These are phyloP conservation scores for Candida sakaeoensis DNA, from an alignment of 805 yeast genomes.

Conservation along the genomic window DNA sequence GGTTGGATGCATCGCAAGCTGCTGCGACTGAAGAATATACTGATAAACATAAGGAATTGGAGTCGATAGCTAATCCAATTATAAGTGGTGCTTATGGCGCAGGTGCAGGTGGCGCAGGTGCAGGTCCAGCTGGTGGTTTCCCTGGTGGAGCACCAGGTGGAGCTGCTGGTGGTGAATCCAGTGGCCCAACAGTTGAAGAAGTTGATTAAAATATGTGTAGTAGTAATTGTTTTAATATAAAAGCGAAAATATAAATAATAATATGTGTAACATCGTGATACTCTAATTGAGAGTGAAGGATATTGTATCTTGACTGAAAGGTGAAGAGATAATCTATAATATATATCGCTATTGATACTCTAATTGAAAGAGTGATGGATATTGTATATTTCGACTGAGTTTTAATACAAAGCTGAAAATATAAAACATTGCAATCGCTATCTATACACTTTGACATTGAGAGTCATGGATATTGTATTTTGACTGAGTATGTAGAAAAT, in stretches of 20 bases:
- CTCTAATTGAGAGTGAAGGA: no score
- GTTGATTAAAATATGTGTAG: constrained; percentile 6
- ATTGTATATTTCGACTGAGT: no score
- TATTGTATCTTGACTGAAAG: no score
- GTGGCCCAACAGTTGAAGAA: constrained; percentile 31
- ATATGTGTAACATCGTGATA: neutral
- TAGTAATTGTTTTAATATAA: neutral
- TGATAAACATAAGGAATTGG: constrained; percentile 40
- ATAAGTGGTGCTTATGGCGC: constrained; percentile 33
- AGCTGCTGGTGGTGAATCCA: constrained; percentile 24
- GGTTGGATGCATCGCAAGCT: constrained; percentile 38
- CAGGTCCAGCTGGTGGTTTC: constrained; percentile 27
- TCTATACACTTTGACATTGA: no score
- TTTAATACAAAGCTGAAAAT: no score
- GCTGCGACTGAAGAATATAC: constrained; percentile 40
- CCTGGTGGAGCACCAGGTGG: constrained; percentile 35
- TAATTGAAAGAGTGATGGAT: no score
- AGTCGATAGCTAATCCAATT: constrained; percentile 37
- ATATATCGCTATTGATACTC: no score
- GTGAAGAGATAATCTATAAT: no score
- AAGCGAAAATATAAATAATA: neutral
- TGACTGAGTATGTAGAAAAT: neutral
- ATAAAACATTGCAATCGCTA: no score
- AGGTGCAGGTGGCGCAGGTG: constrained; percentile 21
- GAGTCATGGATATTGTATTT: no score